Evolutionary conservation across 345 rosid genomes (phyloP).

Genomic region (Eucalyptus brandiana): DNA sequence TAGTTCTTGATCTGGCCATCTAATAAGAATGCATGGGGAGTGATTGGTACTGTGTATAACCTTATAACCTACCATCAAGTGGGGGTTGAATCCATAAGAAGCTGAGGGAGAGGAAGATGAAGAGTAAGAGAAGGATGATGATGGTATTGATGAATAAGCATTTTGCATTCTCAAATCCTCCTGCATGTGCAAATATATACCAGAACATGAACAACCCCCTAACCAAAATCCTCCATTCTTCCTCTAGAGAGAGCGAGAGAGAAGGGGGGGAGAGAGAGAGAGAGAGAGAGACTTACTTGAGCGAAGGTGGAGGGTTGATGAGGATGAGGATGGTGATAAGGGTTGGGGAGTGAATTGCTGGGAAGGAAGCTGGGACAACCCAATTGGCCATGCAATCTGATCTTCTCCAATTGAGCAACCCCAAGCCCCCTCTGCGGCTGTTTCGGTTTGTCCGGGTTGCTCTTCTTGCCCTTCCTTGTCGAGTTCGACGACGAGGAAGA

Average conservation of each 20-base stretch:
- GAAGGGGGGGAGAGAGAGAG: not conserved
- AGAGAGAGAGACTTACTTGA: constrained; percentile 30
- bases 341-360: constrained; percentile 1
- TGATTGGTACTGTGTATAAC: not conserved
- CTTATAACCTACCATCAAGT: constrained; percentile 41
- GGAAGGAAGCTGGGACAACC: constrained; percentile 3
- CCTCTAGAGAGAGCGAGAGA: not conserved
- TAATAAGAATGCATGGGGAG: not conserved
- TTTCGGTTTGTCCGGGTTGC: constrained; percentile 37
- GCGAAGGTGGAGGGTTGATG: constrained; percentile 34
- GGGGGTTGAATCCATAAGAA: constrained; percentile 54
- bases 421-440: constrained; percentile 98
- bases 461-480: constrained; percentile 59
- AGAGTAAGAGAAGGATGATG: constrained; percentile 50
- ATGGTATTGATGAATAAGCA: constrained; percentile 40
- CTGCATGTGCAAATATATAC: constrained; percentile 26
- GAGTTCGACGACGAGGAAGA: not conserved
- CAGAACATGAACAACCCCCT: not conserved
- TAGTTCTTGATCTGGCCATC: not conserved
- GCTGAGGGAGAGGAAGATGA: constrained; percentile 34
- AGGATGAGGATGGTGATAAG: not conserved
- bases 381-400: constrained; percentile 8
- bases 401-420: constrained; percentile 80
- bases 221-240: not conserved
- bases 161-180: constrained; percentile 60